phyloP scores from a whole-genome alignment of 2,329 filamentous ascomycete species.

The Colletotrichum spaethianum region DNA sequence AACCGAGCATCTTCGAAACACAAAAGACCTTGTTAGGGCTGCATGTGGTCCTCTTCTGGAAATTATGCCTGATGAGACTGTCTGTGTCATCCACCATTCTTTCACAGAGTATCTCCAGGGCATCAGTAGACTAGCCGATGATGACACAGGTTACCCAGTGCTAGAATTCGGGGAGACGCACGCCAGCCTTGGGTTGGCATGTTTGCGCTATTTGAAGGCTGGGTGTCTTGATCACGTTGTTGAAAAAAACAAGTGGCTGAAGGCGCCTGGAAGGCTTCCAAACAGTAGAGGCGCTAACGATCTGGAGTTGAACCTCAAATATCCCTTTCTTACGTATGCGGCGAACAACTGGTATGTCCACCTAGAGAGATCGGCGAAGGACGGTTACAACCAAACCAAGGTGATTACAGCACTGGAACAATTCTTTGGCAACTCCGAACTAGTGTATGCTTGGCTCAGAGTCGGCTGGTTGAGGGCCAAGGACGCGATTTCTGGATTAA shows the following conservation, averaged over 20 bases:
- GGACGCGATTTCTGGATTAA: background rate
- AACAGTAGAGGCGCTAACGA: background rate
- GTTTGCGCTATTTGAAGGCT: constrained; percentile 44
- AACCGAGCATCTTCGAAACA: too few relatives aligned
- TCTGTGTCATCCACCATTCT: constrained; percentile 62
- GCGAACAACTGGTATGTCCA: constrained; percentile 50
- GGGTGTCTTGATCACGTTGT: constrained; percentile 33
- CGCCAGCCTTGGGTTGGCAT: constrained; percentile 42
- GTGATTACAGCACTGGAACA: background rate
- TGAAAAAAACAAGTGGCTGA: background rate
- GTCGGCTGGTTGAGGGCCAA: background rate
- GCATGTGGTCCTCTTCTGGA: constrained; percentile 61
- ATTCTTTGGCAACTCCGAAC: background rate
- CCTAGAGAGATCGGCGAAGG: constrained; percentile 42
- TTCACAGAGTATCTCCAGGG: constrained; percentile 62
- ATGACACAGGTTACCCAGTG: constrained; percentile 40
- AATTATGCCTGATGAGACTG: constrained; percentile 59
- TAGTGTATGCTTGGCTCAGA: background rate
- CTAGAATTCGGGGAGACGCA: constrained; percentile 44
- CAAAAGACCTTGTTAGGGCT: too few relatives aligned
- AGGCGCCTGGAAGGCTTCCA: too few relatives aligned
- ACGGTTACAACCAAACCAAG: constrained; percentile 41
- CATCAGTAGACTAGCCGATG: constrained; percentile 30
- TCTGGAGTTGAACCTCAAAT: constrained; percentile 32
- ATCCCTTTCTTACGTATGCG: constrained; percentile 51